Evolutionary conservation across 495 filamentous ascomycete species (phyloP), one percentile per base, ranked within the genome.

Genomic region (Rhizodiscina lignyota): DNA sequence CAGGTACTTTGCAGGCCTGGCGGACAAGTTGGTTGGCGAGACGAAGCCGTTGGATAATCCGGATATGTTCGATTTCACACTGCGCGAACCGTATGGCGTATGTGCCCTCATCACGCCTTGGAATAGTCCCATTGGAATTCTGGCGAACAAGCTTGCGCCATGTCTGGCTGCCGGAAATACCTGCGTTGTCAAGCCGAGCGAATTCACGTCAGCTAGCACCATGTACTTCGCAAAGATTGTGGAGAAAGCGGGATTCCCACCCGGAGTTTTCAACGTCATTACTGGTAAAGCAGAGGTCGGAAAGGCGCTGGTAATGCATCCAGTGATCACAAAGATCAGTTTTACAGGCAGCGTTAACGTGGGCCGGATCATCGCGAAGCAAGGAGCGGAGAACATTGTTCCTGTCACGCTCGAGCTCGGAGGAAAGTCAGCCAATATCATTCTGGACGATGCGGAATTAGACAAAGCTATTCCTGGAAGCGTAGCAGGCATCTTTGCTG

Each of bases 251-350:
- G 42, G 42, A 1, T 37, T 44, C 30, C 42, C 42, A 3, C 32
- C 42, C 10, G 42, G 42, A 1, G 42, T 44, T 1, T 20, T 44
- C 26, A 40, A 44, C 20, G 21, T 44, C 21, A 17, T 44, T 16
- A 22, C 6, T 17, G 42, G 42, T 32, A 29, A 13, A n/a, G n/a
- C n/a, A n/a, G n/a, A n/a, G n/a, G n/a, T n/a, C n/a, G n/a, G n/a
- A n/a, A n/a, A n/a, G n/a, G n/a, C n/a, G n/a, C n/a, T n/a, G n/a
- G n/a, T n/a, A n/a, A n/a, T n/a, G n/a, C n/a, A n/a, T n/a, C n/a
- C n/a, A n/a, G n/a, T n/a, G n/a, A n/a, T n/a, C n/a, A n/a, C n/a
- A n/a, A n/a, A n/a, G n/a, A n/a, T n/a, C n/a, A n/a, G n/a, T n/a
- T n/a, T n/a, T n/a, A n/a, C n/a, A n/a, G n/a, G n/a, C n/a, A n/a